Evolutionary conservation across 1,284 basidiomycete species (phyloP).

Genomic region (Sanghuangporus baumii): DNA sequence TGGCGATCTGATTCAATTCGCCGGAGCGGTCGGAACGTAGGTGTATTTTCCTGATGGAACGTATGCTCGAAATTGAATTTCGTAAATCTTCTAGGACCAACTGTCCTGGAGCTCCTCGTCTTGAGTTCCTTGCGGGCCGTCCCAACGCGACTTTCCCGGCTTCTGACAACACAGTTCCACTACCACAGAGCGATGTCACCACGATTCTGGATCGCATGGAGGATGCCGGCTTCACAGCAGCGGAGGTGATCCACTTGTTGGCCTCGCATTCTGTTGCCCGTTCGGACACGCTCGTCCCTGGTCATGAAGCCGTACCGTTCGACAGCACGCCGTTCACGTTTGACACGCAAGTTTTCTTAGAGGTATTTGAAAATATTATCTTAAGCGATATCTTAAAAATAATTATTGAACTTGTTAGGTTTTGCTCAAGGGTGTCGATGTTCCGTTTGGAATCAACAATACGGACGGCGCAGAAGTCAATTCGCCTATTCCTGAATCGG

Average conservation of each 20-base stretch:
- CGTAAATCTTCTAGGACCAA: conserved; percentile 16
- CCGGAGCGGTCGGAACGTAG: conserved; percentile 25
- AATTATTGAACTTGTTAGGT: neutral
- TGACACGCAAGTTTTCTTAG: conserved; percentile 21
- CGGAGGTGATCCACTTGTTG: conserved; percentile 28
- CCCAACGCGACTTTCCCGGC: conserved; percentile 23
- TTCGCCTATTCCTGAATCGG: conserved; percentile 9
- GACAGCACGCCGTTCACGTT: conserved; percentile 23
- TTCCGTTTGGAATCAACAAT: conserved; percentile 13
- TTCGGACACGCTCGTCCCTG: conserved; percentile 19
- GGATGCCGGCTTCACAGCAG: conserved; percentile 25
- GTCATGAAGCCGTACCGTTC: conserved; percentile 19
- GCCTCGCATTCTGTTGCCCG: conserved; percentile 20
- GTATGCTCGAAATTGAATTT: neutral
- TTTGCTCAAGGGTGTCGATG: conserved; percentile 19
- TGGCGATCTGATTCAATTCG: conserved; percentile 29
- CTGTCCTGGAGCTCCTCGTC: conserved; percentile 27
- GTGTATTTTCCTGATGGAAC: neutral
- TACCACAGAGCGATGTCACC: conserved; percentile 26
- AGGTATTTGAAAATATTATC: neutral
- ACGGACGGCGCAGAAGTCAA: conserved; percentile 11
- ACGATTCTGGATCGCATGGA: conserved; percentile 24
- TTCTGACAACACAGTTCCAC: conserved; percentile 24
- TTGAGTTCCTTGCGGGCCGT: conserved; percentile 24
- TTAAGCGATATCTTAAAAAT: too few species aligned